Evolutionary conservation across 768 basidiomycete genomes (phyloP).

Genomic region (Solioccasus polychromus): DNA sequence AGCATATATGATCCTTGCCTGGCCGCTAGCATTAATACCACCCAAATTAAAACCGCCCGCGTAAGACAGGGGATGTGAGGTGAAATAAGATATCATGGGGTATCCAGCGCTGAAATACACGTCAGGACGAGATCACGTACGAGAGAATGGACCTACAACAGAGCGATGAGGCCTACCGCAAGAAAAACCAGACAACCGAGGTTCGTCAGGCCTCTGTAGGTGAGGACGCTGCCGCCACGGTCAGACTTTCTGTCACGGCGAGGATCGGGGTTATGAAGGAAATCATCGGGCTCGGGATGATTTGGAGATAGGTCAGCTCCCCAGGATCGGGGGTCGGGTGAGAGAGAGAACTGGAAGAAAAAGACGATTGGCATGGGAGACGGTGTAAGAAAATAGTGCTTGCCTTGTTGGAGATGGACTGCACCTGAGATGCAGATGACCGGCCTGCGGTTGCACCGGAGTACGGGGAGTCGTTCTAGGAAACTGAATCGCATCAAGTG

Average conservation of each 20-base stretch:
- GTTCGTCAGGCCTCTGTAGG: slow-evolving; percentile 68
- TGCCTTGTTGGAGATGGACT: slow-evolving; percentile 62
- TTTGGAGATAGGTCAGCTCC: slow-evolving; percentile 61
- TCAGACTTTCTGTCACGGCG: slow-evolving; percentile 57
- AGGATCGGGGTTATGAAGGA: slow-evolving; percentile 73
- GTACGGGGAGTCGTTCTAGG: slow-evolving; percentile 43
- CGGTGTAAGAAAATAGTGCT: slow-evolving; percentile 2
- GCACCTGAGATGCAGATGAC: slow-evolving; percentile 25
- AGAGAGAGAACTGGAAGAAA: slow-evolving; percentile 58
- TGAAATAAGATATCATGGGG: slow-evolving; percentile 59
- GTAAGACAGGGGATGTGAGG: slow-evolving; percentile 40
- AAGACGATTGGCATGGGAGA: slow-evolving; percentile 2
- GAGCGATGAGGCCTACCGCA: slow-evolving; percentile 47
- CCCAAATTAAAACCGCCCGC: slow-evolving; percentile 71
- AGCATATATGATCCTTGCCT: slow-evolving; percentile 37
- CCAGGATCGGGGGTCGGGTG: slow-evolving; percentile 72
- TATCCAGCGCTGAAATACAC: slow-evolving; percentile 51
- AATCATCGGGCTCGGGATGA: slow-evolving; percentile 61
- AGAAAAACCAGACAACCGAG: slow-evolving; percentile 64
- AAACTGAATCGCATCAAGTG: background rate
- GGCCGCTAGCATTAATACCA: slow-evolving; percentile 74
- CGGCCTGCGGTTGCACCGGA: slow-evolving; percentile 31
- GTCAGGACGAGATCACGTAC: background rate
- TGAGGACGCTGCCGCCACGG: slow-evolving; percentile 55
- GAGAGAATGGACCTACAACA: slow-evolving; percentile 49